Conservation (phyloP, 148 eudicot species). For the Rhododendron kiyosumense region DNA sequence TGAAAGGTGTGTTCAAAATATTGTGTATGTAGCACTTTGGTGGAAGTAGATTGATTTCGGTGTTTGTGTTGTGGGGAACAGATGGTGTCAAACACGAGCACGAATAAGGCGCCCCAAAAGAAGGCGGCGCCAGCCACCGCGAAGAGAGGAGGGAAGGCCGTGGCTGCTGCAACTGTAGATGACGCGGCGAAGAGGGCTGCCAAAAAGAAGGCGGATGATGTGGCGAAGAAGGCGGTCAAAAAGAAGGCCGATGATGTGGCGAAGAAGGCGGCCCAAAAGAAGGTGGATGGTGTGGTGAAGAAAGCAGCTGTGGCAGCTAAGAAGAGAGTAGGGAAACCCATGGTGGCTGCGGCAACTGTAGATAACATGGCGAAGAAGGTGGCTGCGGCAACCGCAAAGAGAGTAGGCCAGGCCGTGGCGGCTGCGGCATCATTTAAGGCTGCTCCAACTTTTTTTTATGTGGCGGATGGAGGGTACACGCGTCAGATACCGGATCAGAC, state of each 20-base stretch:
- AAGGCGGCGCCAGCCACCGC: slow-evolving; percentile 46
- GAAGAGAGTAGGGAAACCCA: not conserved
- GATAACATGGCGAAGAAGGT: not conserved
- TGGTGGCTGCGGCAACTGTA: not conserved
- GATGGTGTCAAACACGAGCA: slow-evolving; percentile 56
- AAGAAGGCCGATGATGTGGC: not conserved
- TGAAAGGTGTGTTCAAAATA: not conserved
- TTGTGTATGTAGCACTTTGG: not conserved
- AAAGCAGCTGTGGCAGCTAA: not conserved
- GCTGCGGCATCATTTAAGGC: slow-evolving; percentile 33
- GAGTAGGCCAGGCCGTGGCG: slow-evolving; percentile 66
- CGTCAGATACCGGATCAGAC: slow-evolving; percentile 80
- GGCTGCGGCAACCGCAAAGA: slow-evolving; percentile 66
- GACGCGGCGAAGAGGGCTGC: not conserved
- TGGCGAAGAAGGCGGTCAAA: not conserved
- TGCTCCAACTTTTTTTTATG: slow-evolving; percentile 32
- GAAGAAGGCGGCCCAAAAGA: not conserved
- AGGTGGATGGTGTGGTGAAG: not conserved
- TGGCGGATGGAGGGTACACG: slow-evolving; percentile 37
- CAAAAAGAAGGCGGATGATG: not conserved
- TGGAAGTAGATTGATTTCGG: not conserved
- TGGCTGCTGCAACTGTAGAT: not conserved
- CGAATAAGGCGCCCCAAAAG: slow-evolving; percentile 95
- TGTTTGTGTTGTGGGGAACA: not conserved
- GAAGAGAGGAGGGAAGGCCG: not conserved